phyloP scores from a whole-genome alignment of 2,329 filamentous ascomycete genomes.

The Sclerotinia glacialis region DNA sequence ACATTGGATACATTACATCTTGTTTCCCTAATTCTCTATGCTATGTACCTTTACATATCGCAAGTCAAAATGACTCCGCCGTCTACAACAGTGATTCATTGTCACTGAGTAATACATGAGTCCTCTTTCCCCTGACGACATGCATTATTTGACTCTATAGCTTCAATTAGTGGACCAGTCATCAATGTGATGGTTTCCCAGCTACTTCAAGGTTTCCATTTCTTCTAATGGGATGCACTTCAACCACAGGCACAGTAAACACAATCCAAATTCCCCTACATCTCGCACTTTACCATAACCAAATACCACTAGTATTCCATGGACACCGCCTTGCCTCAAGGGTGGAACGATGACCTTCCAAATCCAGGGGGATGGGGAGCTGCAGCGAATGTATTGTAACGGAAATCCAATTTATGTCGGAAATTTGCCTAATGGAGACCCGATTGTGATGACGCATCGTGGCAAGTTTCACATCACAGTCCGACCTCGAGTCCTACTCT shows the following conservation, averaged over 20 bases:
- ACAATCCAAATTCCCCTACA: not conserved
- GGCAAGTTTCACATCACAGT: not conserved
- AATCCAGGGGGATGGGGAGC: no score
- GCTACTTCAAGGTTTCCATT: not conserved
- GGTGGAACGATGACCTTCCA: no score
- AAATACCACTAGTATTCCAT: not conserved
- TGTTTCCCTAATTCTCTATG: not conserved
- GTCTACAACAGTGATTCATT: not conserved
- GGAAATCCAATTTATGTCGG: no score
- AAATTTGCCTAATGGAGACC: not conserved
- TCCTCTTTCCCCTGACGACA: no score
- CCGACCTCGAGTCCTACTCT: not conserved
- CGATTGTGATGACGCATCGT: not conserved
- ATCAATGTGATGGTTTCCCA: no score
- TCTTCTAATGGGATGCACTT: not conserved
- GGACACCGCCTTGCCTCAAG: no score
- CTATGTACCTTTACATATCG: not conserved
- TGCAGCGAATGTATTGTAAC: no score
- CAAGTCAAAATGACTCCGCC: not conserved
- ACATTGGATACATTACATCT: not conserved
- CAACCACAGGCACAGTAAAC: not conserved
- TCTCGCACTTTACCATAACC: not conserved
- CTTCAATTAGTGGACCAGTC: no score
- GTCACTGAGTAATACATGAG: not conserved
- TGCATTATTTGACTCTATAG: no score